These are phyloP conservation scores for Neoarthrinium moseri DNA, from an alignment of 2,329 filamentous ascomycete genomes.

Conservation along the genomic window DNA sequence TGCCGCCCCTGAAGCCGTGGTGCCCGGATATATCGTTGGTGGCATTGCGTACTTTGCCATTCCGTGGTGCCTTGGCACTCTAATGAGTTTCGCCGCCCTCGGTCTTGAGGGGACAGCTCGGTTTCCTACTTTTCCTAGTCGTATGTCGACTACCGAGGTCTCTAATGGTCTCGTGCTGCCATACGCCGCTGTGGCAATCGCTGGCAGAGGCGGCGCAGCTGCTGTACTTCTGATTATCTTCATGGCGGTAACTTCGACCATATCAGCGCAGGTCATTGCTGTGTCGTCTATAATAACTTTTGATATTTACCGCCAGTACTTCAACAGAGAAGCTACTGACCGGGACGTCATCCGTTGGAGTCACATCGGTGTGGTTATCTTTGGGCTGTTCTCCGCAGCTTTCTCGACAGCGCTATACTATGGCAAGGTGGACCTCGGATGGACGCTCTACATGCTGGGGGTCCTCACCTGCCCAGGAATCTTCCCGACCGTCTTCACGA, in stretches of 20 bases:
- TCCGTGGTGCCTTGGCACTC: slow-evolving; percentile 82
- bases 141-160: slow-evolving; percentile 71
- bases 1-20: slow-evolving; percentile 3
- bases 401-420: slow-evolving; percentile 46
- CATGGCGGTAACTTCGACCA: slow-evolving; percentile 83
- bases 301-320: slow-evolving; percentile 61
- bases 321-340: slow-evolving; percentile 32
- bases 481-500: slow-evolving; percentile 8
- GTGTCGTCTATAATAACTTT: slow-evolving; percentile 86
- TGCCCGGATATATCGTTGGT: slow-evolving; percentile 11
- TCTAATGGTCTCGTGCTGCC: slow-evolving; percentile 82
- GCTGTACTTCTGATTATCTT: slow-evolving; percentile 79
- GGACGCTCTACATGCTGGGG: slow-evolving; percentile 7
- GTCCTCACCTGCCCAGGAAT: slow-evolving; percentile 5
- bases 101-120: slow-evolving; percentile 70
- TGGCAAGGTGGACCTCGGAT: slow-evolving; percentile 51
- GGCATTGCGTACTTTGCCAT: slow-evolving; percentile 89
- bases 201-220: slow-evolving; percentile 76
- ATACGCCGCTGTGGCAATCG: slow-evolving; percentile 75
- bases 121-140: slow-evolving; percentile 69
- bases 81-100: slow-evolving; percentile 78
- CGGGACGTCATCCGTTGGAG: slow-evolving; percentile 6
- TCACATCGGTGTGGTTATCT: slow-evolving; percentile 5
- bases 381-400: slow-evolving; percentile 6
- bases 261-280: slow-evolving; percentile 78